Evolutionary conservation across 2,329 filamentous ascomycete species (phyloP).

Genomic region (Ascosphaera apis): DNA sequence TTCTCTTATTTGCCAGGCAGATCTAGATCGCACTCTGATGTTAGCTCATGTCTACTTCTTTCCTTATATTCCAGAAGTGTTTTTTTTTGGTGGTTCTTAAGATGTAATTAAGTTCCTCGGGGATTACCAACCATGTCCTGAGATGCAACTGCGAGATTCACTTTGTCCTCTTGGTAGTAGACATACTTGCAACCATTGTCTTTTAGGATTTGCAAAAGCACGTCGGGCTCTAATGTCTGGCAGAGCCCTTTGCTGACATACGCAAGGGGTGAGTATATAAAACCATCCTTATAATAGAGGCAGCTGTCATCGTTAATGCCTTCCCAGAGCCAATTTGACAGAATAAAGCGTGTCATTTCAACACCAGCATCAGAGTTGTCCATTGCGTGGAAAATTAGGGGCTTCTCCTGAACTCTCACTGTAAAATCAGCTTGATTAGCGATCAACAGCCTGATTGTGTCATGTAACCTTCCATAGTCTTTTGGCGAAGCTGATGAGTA

Average conservation of each 20-base stretch:
- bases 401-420: slow-evolving; percentile 23
- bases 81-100: background rate
- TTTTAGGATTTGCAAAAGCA: slow-evolving; percentile 6
- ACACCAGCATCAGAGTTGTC: slow-evolving; percentile 30
- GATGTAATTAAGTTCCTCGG: slow-evolving; percentile 2
- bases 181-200: slow-evolving; percentile 6
- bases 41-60: slow-evolving; percentile 5
- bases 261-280: slow-evolving; percentile 41
- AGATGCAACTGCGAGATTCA: slow-evolving; percentile 3
- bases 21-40: slow-evolving; percentile 3
- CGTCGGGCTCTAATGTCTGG: slow-evolving; percentile 2
- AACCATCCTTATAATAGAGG: slow-evolving; percentile 27
- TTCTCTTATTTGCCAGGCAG: slow-evolving; percentile 4
- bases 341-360: slow-evolving; percentile 31
- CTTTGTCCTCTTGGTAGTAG: slow-evolving; percentile 4
- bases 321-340: slow-evolving; percentile 43
- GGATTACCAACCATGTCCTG: slow-evolving; percentile 7
- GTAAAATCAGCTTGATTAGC: slow-evolving; percentile 25
- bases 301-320: slow-evolving; percentile 38
- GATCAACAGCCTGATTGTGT: slow-evolving; percentile 34
- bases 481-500: slow-evolving; percentile 27
- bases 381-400: slow-evolving; percentile 35
- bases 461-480: slow-evolving; percentile 26
- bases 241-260: slow-evolving; percentile 24
- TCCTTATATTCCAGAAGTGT: slow-evolving; percentile 6